These are phyloP conservation scores for Beauveria varroae DNA, from an alignment of 2,329 filamentous ascomycete genomes.

Conservation along the genomic window DNA sequence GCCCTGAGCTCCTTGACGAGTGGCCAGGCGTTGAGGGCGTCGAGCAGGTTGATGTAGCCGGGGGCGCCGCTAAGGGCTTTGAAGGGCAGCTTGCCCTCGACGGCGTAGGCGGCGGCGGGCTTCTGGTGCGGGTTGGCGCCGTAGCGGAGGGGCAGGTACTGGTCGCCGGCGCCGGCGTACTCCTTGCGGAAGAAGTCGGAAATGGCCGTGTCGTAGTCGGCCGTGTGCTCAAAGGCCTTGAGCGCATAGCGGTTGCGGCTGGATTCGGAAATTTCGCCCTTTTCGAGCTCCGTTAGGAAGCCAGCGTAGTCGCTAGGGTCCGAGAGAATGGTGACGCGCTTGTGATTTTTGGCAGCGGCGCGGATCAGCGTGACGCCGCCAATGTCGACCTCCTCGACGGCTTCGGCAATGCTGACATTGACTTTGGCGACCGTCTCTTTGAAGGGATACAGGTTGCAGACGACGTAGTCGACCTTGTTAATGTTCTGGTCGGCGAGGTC, in stretches of 20 bases:
- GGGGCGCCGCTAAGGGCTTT: constrained; percentile 85
- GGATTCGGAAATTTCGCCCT: constrained; percentile 76
- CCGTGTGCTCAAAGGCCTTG: constrained; percentile 97
- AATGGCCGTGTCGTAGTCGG: constrained; percentile 92
- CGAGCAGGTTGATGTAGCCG: constrained; percentile 95
- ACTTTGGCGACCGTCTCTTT: constrained; percentile 96
- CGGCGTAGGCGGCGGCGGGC: constrained; percentile 78
- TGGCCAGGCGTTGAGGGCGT: constrained; percentile 94
- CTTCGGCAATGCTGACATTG: constrained; percentile 93
- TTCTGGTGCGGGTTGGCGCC: constrained; percentile 98
- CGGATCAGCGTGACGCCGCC: constrained; percentile 94
- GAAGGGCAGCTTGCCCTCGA: constrained; percentile 74
- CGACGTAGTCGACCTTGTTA: constrained; percentile 87
- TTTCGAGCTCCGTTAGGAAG: constrained; percentile 84
- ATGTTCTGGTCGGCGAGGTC: constrained; percentile 94
- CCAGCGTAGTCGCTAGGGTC: constrained; percentile 90
- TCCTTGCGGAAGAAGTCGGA: constrained; percentile 96
- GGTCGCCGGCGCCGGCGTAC: constrained; percentile 77
- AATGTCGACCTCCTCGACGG: constrained; percentile 98
- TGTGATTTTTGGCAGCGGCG: constrained; percentile 96
- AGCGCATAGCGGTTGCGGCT: constrained; percentile 86
- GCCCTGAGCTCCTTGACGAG: constrained; percentile 93
- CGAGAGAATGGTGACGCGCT: constrained; percentile 89
- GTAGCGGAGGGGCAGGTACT: constrained; percentile 83
- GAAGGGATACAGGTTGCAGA: constrained; percentile 99